phyloP scores from a whole-genome alignment of 371 early-diverging fungal species.

The Mortierella sp. region DNA sequence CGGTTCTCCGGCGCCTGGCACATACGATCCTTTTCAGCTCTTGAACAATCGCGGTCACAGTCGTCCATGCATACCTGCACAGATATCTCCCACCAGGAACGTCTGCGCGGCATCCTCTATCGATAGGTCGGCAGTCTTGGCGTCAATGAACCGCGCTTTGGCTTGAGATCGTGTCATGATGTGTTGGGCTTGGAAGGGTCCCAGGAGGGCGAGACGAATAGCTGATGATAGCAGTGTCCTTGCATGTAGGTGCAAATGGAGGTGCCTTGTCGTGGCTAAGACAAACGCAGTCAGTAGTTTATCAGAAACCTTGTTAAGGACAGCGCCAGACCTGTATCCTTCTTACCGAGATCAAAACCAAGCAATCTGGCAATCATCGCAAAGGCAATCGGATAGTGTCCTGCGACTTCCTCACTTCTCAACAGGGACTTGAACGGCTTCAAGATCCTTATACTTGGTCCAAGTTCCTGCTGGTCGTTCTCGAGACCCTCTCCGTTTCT shows the following conservation, averaged over 20 bases:
- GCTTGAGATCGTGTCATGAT: slow-evolving; percentile 69
- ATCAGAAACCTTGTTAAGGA: too few relatives aligned
- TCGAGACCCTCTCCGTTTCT: slow-evolving; percentile 10
- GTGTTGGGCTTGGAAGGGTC: slow-evolving; percentile 89
- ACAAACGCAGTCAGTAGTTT: background rate
- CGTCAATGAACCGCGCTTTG: slow-evolving; percentile 61
- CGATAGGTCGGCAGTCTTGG: slow-evolving; percentile 56
- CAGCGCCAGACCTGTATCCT: too few relatives aligned
- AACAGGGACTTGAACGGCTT: slow-evolving; percentile 48
- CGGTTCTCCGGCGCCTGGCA: too few relatives aligned
- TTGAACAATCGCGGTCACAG: slow-evolving; percentile 91
- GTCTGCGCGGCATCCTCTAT: slow-evolving; percentile 74
- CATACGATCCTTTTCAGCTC: slow-evolving; percentile 70
- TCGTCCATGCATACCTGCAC: slow-evolving; percentile 90
- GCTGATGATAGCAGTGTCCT: slow-evolving; percentile 88
- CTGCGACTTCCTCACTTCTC: slow-evolving; percentile 37
- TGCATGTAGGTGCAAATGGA: slow-evolving; percentile 85
- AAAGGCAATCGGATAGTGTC: slow-evolving; percentile 53
- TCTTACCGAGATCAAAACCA: slow-evolving; percentile 53
- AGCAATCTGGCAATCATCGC: slow-evolving; percentile 47
- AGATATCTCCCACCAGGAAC: slow-evolving; percentile 83
- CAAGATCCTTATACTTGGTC: slow-evolving; percentile 41
- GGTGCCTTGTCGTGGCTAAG: slow-evolving; percentile 73
- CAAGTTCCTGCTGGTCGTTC: slow-evolving; percentile 18
- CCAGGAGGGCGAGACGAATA: slow-evolving; percentile 88